Evolutionary conservation across 139 green algal genomes (phyloP).

Genomic region (Micractinium conductrix): DNA sequence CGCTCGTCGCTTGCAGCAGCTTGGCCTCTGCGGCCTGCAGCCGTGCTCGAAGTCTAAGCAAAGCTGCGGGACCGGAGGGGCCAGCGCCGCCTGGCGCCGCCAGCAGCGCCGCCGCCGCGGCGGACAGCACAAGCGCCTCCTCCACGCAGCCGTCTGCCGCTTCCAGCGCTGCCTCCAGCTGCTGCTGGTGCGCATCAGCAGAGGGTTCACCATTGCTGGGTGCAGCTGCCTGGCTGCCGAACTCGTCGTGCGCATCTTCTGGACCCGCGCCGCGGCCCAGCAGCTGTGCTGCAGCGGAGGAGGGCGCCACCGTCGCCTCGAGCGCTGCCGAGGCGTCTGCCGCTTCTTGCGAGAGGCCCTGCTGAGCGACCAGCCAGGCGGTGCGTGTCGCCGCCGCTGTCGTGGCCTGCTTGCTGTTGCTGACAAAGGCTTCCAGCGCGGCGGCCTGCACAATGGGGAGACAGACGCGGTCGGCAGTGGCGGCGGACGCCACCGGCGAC

Average conservation of each 20-base stretch:
- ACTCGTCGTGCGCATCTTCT: too few relatives aligned
- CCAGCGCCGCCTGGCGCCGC: too few relatives aligned
- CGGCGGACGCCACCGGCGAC: background rate
- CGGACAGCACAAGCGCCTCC: background rate
- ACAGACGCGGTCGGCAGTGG: background rate
- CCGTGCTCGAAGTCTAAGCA: too few relatives aligned
- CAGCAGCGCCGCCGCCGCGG: background rate
- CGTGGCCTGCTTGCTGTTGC: background rate
- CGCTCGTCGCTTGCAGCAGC: too few relatives aligned
- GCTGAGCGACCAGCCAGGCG: constrained; percentile 17
- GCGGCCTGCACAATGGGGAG: background rate
- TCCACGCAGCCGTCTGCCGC: background rate
- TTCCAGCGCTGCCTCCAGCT: background rate
- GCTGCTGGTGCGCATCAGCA: too few relatives aligned
- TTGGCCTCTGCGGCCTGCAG: background rate
- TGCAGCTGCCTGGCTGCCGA: background rate
- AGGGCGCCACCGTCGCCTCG: background rate
- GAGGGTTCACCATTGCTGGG: background rate
- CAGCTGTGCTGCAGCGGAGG: background rate
- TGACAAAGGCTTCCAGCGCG: background rate
- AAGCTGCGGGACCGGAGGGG: too few relatives aligned
- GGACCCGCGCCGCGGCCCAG: too few relatives aligned
- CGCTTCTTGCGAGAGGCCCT: constrained; percentile 14
- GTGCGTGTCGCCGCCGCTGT: background rate
- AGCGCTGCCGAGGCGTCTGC: background rate